These are phyloP conservation scores for Globisporangium irregulare DNA, from an alignment of 352 stramenopile species.

Conservation along the genomic window DNA sequence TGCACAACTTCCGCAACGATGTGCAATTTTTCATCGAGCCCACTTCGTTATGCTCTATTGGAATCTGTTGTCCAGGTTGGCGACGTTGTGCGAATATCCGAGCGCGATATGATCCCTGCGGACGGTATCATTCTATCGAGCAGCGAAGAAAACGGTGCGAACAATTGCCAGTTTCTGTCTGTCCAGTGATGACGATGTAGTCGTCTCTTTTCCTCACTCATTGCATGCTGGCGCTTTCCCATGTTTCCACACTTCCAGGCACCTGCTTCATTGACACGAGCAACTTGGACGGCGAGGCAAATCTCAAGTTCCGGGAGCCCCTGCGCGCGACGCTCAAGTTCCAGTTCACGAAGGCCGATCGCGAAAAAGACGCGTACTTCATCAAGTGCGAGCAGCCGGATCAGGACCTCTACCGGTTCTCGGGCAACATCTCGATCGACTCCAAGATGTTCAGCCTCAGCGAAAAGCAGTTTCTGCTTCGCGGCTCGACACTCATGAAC, in stretches of 20 bases:
- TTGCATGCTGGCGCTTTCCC: not conserved
- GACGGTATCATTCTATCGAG: conserved; percentile 90
- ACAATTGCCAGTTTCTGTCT: not conserved
- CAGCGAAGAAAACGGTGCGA: conserved; percentile 70
- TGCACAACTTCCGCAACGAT: no score
- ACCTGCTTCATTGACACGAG: conserved; percentile 81
- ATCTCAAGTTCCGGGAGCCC: conserved; percentile 64
- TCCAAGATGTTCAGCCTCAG: conserved; percentile 62
- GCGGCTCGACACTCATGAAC: conserved; percentile 77
- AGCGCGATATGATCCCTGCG: conserved; percentile 87
- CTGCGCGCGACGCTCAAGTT: conserved; percentile 37
- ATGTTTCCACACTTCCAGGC: conserved; percentile 25
- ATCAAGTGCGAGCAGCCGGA: conserved; percentile 76
- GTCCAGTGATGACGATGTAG: not conserved
- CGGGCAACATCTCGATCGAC: conserved; percentile 62
- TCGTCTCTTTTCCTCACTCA: conserved; percentile 4
- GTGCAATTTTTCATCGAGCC: not conserved
- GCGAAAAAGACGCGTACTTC: conserved; percentile 55
- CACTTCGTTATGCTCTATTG: not conserved
- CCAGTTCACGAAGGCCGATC: conserved; percentile 23
- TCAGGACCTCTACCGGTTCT: conserved; percentile 78
- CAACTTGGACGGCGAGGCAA: conserved; percentile 80
- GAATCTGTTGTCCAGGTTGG: conserved; percentile 47
- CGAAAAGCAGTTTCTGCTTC: conserved; percentile 72
- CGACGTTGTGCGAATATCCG: conserved; percentile 80